Base-by-base conservation (phyloP, 1,139 yeast species). In the Suhomyces kunorum region DNA sequence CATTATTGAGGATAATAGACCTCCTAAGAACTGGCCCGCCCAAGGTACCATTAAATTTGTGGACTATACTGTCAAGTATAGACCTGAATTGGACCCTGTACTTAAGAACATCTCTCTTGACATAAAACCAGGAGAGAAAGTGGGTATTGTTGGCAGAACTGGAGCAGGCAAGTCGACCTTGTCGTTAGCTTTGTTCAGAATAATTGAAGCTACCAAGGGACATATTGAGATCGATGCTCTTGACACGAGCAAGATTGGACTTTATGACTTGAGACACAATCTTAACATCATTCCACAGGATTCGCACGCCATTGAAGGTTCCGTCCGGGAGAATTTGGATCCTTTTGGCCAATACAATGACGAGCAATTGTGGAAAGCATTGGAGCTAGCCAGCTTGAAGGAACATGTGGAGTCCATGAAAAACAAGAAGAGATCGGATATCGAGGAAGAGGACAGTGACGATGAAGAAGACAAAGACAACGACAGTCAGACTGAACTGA, bases 91-190 rank as follows among this genome's bases (percentile, higher is more conserved):
- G 42, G 64, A 59, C 18, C 61, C 58, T 2, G 64, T 62, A 1
- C 50, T 62, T 42, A 58, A 52, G 36, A 45, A 56, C 28, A 55
- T 62, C 25, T 43, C 42, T n/a, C 38, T 61, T 34, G 50, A 51
- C 15, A 51, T 62, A 36, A 51, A 52, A 26, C 48, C 62, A 2
- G 48, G 53, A 4, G 65, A 62, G 40, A 62, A 62, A 43, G 47
- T 62, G 27, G 66, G 66, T 17, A 60, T 62, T 35, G 66, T 62
- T 25, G 66, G 66, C 4, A 49, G 66, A 40, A 62, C 66, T 4
- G 66, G 66, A 14, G 66, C 66, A 1, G 66, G 66, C 18, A 62
- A 62, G 44, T 59, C 64, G 6, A 57, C 66, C 3, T 53, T 62
- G 32, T 58, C 65, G 0, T 53, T 61, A 41, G 64, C 66, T 0